phyloP scores from a whole-genome alignment of 176 grass and related monocot species.

The Secale cereale region DNA sequence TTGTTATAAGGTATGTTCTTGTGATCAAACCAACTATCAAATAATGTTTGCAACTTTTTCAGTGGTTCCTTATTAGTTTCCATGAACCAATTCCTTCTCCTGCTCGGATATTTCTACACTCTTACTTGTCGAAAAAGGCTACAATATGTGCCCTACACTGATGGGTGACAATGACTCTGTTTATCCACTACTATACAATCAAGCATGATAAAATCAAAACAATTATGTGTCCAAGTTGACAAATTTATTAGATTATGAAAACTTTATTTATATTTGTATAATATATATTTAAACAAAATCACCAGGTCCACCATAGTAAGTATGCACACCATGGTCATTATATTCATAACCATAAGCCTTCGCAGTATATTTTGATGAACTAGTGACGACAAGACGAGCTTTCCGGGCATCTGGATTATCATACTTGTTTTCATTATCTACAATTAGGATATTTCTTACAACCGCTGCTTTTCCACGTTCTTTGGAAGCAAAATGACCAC shows the following conservation, averaged over 20 bases:
- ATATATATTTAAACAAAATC: background rate
- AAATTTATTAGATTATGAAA: background rate
- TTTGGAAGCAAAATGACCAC: conserved; percentile 28
- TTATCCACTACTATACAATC: background rate
- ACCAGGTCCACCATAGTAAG: conserved; percentile 19
- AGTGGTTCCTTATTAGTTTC: too few species aligned
- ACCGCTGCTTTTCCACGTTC: conserved; percentile 8
- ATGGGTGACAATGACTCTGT: background rate
- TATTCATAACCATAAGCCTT: background rate
- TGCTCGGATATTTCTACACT: too few species aligned
- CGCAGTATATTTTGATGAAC: background rate
- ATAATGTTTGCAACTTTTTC: too few species aligned
- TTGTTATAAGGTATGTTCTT: too few species aligned
- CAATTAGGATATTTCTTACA: background rate
- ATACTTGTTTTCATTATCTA: background rate
- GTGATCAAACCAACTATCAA: too few species aligned
- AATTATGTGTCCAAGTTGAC: background rate
- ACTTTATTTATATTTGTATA: background rate
- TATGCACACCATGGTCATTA: background rate
- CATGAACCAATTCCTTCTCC: too few species aligned
- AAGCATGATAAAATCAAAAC: background rate
- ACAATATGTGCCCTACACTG: too few species aligned
- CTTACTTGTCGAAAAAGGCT: too few species aligned
- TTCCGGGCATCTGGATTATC: background rate
- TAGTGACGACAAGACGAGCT: background rate